Base-by-base conservation (phyloP, 169 alveolate species). In the Eimeria zaria region DNA sequence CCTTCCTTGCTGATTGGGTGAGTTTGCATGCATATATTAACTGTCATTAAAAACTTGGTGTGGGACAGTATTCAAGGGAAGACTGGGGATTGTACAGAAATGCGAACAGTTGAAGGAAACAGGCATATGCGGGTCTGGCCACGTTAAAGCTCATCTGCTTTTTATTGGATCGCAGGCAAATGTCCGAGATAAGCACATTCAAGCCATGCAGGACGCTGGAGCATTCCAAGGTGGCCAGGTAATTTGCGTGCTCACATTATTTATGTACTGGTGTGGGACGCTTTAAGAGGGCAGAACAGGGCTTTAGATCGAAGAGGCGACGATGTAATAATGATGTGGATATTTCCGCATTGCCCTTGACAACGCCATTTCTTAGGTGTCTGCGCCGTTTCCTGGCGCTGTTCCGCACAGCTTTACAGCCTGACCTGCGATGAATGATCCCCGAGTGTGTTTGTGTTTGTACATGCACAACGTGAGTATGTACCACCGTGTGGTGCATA, bases 1-100 rank as follows among this genome's bases (percentile, higher is more conserved):
- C 83, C 73, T 96, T 96, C 55, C 58, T 96, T 71, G 67, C 64
- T 5, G 97, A 96, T 11, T 96, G 97, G 97, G 97, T 96, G 64
- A 53, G 94, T n/a, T 58, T 48, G n/a, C 48, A 41, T 60, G 95
- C 33, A 24, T 33, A 69, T 36, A 89, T 62, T n/a, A 48, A 18
- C 36, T 16, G 58, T 55, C 24, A 48, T 0, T 51, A 78, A 22
- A 44, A 78, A 46, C 24, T 78, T 27, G 51, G 24, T 36, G 62
- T 1, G 30, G 69, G 24, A 33, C 16, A 80, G 14, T 27, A 33
- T 36, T n/a, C 33, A 80, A 11, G 36, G 36, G 39, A 20, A 73
- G 33, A 18, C 16, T 14, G 36, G 33, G 27, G n/a, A 73, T 3
- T 39, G 55, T 36, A 20, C 30, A 20, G n/a, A 73, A 6, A 4